These are phyloP conservation scores for Coemansia sp. DNA, from an alignment of 192 early-diverging fungal genomes.

Conservation along the genomic window DNA sequence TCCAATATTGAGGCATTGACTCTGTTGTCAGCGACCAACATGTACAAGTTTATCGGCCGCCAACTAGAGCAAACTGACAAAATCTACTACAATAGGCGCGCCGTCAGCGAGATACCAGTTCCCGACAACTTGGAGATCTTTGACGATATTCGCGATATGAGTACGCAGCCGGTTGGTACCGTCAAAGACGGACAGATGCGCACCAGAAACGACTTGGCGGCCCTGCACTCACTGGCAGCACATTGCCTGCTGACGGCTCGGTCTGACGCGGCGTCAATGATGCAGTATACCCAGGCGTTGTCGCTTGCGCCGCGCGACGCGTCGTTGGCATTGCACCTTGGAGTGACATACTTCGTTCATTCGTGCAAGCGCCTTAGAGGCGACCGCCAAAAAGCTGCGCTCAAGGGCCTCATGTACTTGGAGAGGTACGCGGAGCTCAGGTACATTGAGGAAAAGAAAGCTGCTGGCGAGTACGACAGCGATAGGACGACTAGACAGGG, in stretches of 20 bases:
- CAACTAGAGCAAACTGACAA: slow-evolving; percentile 35
- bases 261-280: slow-evolving; percentile 6
- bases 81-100: slow-evolving; percentile 18
- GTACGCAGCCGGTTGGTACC: background rate
- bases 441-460: slow-evolving; percentile 24
- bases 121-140: background rate
- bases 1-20: slow-evolving; percentile 16
- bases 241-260: slow-evolving; percentile 38
- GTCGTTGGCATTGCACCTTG: slow-evolving; percentile 37
- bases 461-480: slow-evolving; percentile 16
- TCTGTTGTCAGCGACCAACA: slow-evolving; percentile 30
- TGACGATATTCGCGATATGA: background rate
- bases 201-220: slow-evolving; percentile 28
- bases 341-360: slow-evolving; percentile 34
- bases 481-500: background rate
- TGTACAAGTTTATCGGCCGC: slow-evolving; percentile 51
- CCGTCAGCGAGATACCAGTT: background rate
- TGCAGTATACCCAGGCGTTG: slow-evolving; percentile 46
- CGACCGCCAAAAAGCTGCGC: slow-evolving; percentile 13
- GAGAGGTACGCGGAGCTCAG: slow-evolving; percentile 49
- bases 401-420: slow-evolving; percentile 40
- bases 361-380: background rate
- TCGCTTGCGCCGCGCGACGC: slow-evolving; percentile 34
- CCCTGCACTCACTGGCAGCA: slow-evolving; percentile 36
- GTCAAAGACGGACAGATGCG: background rate